Evolutionary conservation across 202 grass and related monocot genomes (phyloP), one percentile per base, ranked within the genome.

Genomic region (Schoenoplectus triqueter): DNA sequence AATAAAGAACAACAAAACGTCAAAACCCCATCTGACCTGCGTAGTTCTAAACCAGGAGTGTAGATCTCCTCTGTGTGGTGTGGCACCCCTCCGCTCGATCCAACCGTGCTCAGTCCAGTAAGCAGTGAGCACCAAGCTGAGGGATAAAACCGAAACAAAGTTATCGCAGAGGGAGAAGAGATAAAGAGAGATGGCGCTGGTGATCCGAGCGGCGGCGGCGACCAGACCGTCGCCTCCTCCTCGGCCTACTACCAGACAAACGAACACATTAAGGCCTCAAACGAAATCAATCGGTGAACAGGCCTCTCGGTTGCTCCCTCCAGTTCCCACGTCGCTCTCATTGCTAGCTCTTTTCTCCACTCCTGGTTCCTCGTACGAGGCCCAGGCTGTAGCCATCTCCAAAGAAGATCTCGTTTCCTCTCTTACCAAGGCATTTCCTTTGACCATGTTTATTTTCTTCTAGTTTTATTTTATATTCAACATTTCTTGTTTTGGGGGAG

Each of bases 381-480:
- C 88, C 19, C 83, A 83, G 44, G 95, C 93, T 52, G 89, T 80
- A 13, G 74, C 87, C 62, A 82, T 98, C 5, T 91, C 91, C 67
- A 98, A 94, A 84, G 93, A 95, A 50, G 93, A 90, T 56, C 90
- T 95, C 82, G 39, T 92, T 82, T 79, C 81, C 1, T 95, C 93
- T 48, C 71, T 98, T 41, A 88, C 73, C 84, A 95, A 90, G 93
- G 95, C 92, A 89, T 69, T 64, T 6, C 1, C 4, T 67, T 40
- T 49, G n/a, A 15, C 31, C 15, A 59, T n/a, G 0, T 42, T 22
- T 4, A 6, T 9, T 42, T 59, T 56, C 73, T 76, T 56, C 50
- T 14, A 54, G 72, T 55, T 76, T 56, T 55, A 6, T 72, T 72
- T 72, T 1, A 45, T 72, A 5, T 67, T 41, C 65, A 40, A 49